Conservation (phyloP, 495 filamentous ascomycete genomes). For the Xylaria telfairii region DNA sequence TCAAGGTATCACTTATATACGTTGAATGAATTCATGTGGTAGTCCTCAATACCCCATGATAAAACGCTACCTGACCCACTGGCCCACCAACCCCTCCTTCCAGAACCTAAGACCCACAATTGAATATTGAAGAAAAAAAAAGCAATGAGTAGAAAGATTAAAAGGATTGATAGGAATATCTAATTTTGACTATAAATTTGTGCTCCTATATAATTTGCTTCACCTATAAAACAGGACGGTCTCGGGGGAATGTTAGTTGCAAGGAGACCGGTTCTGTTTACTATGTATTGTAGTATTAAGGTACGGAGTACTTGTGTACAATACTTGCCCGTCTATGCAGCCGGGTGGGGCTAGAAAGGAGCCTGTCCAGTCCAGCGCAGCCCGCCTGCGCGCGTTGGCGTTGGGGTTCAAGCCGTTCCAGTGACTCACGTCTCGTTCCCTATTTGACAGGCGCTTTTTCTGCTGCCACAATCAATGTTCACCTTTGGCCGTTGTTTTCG, state of each 20-base stretch:
- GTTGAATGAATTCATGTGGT: not conserved
- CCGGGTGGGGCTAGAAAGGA: not conserved
- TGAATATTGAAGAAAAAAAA: not conserved
- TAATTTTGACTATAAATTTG: not conserved
- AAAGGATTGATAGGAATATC: not conserved
- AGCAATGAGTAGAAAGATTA: not conserved
- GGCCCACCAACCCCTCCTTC: constrained; percentile 6
- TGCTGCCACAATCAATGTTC: constrained; percentile 21
- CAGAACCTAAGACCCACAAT: not conserved
- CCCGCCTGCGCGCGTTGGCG: not conserved
- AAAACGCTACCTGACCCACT: not conserved
- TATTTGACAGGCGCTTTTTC: constrained; percentile 11
- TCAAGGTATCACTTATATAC: not conserved
- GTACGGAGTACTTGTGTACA: no score
- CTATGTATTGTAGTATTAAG: no score
- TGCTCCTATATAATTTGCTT: no score
- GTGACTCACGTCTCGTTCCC: constrained; percentile 14
- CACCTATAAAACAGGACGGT: no score
- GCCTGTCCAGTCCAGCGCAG: not conserved
- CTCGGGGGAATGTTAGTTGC: not conserved
- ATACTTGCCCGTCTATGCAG: not conserved
- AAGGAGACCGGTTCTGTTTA: no score
- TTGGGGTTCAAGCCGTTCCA: not conserved
- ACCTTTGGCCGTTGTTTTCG: constrained; percentile 7
- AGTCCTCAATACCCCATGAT: not conserved